Percentiles rank a stretch among this genome's conserved stretches.
phyloP scores from a whole-genome alignment of 768 basidiomycete species.

The Leccinum uliginosum region DNA sequence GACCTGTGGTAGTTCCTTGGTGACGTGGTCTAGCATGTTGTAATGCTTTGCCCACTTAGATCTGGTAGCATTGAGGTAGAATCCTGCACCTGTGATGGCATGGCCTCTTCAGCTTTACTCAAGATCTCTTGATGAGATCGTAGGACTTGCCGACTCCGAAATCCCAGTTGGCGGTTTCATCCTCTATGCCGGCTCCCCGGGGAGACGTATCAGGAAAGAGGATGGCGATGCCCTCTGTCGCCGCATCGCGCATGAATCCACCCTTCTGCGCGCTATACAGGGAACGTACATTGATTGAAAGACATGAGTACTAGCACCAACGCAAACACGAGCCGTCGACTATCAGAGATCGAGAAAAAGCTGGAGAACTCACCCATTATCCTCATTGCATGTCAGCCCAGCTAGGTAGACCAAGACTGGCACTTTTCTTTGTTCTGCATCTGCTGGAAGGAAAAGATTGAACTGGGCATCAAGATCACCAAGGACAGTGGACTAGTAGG shows the following conservation, averaged over 20 bases:
- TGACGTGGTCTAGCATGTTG: conserved; percentile 86
- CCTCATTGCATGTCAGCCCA: conserved; percentile 87
- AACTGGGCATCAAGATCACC: conserved; percentile 72
- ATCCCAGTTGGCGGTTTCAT: conserved; percentile 81
- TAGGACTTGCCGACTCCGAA: conserved; percentile 69
- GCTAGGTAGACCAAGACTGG: conserved; percentile 84
- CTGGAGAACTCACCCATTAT: conserved; percentile 66
- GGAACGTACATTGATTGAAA: not conserved
- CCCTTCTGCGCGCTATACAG: conserved; percentile 80
- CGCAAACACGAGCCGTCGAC: not conserved
- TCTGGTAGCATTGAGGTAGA: conserved; percentile 90
- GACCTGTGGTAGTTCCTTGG: conserved; percentile 77
- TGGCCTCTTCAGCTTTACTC: conserved; percentile 1
- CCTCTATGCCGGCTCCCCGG: conserved; percentile 81
- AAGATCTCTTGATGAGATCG: not conserved
- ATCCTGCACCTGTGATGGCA: conserved; percentile 65
- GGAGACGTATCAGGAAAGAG: conserved; percentile 95
- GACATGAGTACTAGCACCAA: not conserved
- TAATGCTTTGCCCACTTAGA: conserved; percentile 70
- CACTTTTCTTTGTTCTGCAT: conserved; percentile 51
- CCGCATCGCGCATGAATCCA: conserved; percentile 82
- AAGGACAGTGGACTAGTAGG: conserved; percentile 63
- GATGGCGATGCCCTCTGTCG: conserved; percentile 81
- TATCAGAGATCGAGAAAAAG: not conserved
- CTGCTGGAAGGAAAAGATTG: conserved; percentile 83